Base-by-base conservation (phyloP, 768 basidiomycete species). In the Nidularia sp. region DNA sequence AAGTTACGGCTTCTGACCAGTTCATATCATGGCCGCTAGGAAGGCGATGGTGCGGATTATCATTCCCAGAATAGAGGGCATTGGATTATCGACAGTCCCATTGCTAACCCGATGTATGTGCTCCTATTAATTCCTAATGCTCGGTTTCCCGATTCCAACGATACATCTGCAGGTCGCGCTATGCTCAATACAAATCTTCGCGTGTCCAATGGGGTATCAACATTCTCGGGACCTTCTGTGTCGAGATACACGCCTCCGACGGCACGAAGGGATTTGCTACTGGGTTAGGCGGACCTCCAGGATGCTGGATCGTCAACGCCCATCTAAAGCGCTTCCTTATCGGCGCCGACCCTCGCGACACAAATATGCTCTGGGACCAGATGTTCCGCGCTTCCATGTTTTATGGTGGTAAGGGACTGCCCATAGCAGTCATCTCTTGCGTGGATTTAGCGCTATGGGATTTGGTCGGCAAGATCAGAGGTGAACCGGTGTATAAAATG, bases 381-480 rank as follows among this genome's bases (percentile, higher is more conserved):
- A 64, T 67, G 63, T 67, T 63, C 55, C 60, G 60, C 47, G 53
- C 66, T 10, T 59, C 64, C 5, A 61, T 67, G 55, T 67, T 65
- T 51, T 67, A 67, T 49, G 66, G 66, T 6, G 61, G 66, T 22
- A 67, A 67, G 41, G 66, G 66, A 45, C 60, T 67, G 13, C 61
- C 64, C 12, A 55, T 67, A 49, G 64, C 66, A 0, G 65, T 62
- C n/a, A 67, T 67, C 49, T 62, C 60, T 45, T 63, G 62, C 49
- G 59, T 67, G 9, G 66, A 67, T 41, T 60, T 67, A n/a, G 66
- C 66, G 29, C 56, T 67, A 25, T 67, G 66, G 66, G 66, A 67
- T 39, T 56, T 67, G 10, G 45, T 67, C 3, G 66, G 66, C 18
- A 67, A 67, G 53, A 53, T 67, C 15, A 57, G 66, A 15, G 57